These are phyloP conservation scores for Phytophthora pisi DNA, from an alignment of 352 stramenopile genomes.

Conservation along the genomic window DNA sequence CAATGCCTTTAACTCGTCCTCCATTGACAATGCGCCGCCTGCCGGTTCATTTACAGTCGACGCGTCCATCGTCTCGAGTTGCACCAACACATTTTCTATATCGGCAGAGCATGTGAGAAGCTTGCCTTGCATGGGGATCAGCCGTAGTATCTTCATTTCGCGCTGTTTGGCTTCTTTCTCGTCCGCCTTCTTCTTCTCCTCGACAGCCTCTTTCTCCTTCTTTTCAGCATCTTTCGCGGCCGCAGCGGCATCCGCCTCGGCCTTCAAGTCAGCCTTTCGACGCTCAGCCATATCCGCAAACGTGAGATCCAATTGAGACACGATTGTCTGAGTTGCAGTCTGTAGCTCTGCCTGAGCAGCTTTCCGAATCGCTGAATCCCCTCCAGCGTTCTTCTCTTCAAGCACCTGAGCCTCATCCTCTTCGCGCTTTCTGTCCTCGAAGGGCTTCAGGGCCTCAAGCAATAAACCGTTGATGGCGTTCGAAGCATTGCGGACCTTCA, in stretches of 20 bases:
- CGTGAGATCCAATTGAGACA: constrained; percentile 48
- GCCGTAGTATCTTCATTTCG: constrained; percentile 49
- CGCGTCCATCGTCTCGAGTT: constrained; percentile 39
- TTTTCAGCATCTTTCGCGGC: constrained; percentile 42
- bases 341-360: constrained; percentile 28
- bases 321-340: constrained; percentile 43
- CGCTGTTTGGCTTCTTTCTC: constrained; percentile 38
- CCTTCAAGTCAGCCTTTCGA: constrained; percentile 43
- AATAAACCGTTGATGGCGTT: constrained; percentile 53
- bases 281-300: constrained; percentile 46
- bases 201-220: constrained; percentile 48
- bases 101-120: constrained; percentile 49
- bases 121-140: constrained; percentile 53
- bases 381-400: constrained; percentile 14
- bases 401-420: constrained; percentile 34
- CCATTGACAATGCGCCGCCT: constrained; percentile 1
- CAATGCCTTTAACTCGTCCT: constrained; percentile 29
- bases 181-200: constrained; percentile 41
- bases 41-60: neutral
- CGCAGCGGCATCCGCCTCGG: constrained; percentile 27
- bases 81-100: constrained; percentile 48
- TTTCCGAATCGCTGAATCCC: constrained; percentile 17
- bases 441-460: constrained; percentile 55
- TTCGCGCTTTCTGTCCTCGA: constrained; percentile 45
- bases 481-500: constrained; percentile 43